These are phyloP conservation scores for Aspergillus haitiensis DNA, from an alignment of 495 filamentous ascomycete species.

Conservation along the genomic window DNA sequence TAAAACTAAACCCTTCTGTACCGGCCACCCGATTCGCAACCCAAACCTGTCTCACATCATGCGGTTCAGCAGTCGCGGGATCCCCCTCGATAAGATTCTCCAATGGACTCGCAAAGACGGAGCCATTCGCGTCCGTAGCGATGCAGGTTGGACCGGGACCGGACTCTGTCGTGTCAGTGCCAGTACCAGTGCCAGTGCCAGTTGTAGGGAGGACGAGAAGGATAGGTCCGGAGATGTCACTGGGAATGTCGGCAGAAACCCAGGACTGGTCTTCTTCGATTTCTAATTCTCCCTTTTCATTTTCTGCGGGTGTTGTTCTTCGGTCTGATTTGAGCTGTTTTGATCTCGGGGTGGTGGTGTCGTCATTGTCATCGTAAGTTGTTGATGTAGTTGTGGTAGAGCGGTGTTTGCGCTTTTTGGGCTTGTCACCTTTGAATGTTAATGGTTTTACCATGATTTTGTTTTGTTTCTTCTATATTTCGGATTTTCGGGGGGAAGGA, in stretches of 20 bases:
- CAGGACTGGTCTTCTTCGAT: slow-evolving; percentile 69
- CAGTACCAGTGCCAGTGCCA: no score
- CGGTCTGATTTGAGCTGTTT: slow-evolving; percentile 45
- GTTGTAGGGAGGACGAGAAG: slow-evolving; percentile 73
- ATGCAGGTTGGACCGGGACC: slow-evolving; percentile 61
- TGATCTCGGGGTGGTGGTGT: slow-evolving; percentile 28
- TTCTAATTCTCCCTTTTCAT: background rate
- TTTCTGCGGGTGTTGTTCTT: slow-evolving; percentile 23
- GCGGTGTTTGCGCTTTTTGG: slow-evolving; percentile 80
- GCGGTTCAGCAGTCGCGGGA: slow-evolving; percentile 79
- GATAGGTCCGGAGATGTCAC: slow-evolving; percentile 81
- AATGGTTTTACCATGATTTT: slow-evolving; percentile 71
- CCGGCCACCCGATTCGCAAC: slow-evolving; percentile 83
- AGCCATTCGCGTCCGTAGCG: slow-evolving; percentile 80
- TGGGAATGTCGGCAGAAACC: slow-evolving; percentile 76
- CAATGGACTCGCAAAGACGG: slow-evolving; percentile 73
- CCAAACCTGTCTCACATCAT: slow-evolving; percentile 95
- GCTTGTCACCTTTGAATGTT: slow-evolving; percentile 93
- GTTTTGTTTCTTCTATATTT: slow-evolving; percentile 1
- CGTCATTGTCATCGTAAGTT: slow-evolving; percentile 15
- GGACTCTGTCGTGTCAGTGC: no score
- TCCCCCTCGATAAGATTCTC: slow-evolving; percentile 83
- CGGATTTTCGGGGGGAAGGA: background rate
- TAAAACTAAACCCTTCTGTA: slow-evolving; percentile 77
- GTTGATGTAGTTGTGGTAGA: slow-evolving; percentile 27